A percentile compares a stretch with the other conserved stretches of the same genome.
These are phyloP conservation scores for Rhizomucor miehei DNA, from an alignment of 371 early-diverging fungal genomes.

Conservation along the genomic window DNA sequence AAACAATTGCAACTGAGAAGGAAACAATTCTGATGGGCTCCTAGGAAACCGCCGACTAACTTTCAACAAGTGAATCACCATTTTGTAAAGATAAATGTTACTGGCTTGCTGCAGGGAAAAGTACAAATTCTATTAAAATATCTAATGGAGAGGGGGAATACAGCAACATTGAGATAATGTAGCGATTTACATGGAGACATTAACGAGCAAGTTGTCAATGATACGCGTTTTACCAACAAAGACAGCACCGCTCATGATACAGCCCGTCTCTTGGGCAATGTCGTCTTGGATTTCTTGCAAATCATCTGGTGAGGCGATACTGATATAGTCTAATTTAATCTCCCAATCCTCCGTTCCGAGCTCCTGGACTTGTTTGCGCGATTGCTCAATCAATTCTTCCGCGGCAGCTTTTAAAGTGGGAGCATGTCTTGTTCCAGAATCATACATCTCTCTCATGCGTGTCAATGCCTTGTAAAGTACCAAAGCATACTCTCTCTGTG, in stretches of 20 bases:
- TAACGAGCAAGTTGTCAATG: constrained; percentile 88
- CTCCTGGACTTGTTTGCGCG: constrained; percentile 29
- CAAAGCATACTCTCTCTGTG: constrained; percentile 74
- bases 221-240: constrained; percentile 87
- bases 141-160: not conserved
- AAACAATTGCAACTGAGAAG: too few species aligned
- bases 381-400: constrained; percentile 35
- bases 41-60: too few species aligned
- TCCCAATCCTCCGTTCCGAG: constrained; percentile 37
- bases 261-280: constrained; percentile 51
- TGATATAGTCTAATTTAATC: constrained; percentile 78
- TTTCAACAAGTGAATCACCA: too few species aligned
- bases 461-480: constrained; percentile 73
- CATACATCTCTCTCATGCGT: constrained; percentile 52
- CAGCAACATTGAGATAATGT: not conserved
- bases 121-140: too few species aligned
- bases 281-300: constrained; percentile 39
- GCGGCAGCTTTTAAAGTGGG: constrained; percentile 50
- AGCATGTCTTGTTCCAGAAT: constrained; percentile 44
- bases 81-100: too few species aligned
- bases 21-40: too few species aligned
- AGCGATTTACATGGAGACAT: constrained; percentile 19
- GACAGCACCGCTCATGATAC: constrained; percentile 88
- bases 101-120: too few species aligned
- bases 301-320: constrained; percentile 70